These are phyloP conservation scores for Berberis thunbergii DNA, from an alignment of 164 flowering plant genomes.

Conservation along the genomic window DNA sequence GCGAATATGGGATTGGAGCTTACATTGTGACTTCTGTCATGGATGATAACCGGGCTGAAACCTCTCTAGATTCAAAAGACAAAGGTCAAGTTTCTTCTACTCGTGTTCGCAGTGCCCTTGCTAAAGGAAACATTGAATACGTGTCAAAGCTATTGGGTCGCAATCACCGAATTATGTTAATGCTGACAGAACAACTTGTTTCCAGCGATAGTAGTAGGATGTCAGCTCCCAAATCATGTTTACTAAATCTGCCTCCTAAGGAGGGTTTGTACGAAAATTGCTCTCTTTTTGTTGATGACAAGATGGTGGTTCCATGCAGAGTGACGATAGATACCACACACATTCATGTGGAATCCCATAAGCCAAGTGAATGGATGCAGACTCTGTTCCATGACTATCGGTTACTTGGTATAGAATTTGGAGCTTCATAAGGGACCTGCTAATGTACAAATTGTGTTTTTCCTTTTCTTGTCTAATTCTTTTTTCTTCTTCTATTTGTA, in stretches of 20 bases:
- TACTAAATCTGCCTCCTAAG: constrained; percentile 73
- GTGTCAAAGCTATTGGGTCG: constrained; percentile 90
- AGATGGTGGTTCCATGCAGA: constrained; percentile 30
- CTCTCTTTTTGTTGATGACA: constrained; percentile 23
- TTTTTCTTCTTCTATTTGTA: no score
- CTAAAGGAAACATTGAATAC: constrained; percentile 62
- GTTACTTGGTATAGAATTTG: constrained; percentile 61
- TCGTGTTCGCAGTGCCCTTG: constrained; percentile 82
- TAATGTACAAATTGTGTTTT: not conserved
- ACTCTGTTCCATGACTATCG: constrained; percentile 17
- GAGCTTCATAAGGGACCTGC: constrained; percentile 10
- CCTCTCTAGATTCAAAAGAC: constrained; percentile 32
- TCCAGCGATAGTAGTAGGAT: constrained; percentile 18
- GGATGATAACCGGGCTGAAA: constrained; percentile 48
- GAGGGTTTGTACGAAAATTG: constrained; percentile 70
- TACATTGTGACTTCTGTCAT: constrained; percentile 75
- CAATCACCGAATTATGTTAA: constrained; percentile 54
- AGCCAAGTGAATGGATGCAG: not conserved
- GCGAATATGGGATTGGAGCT: constrained; percentile 63
- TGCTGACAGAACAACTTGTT: constrained; percentile 19
- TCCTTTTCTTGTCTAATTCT: no score
- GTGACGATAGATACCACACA: constrained; percentile 42
- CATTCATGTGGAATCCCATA: constrained; percentile 48
- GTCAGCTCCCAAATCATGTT: constrained; percentile 45
- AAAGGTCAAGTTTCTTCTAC: constrained; percentile 94